These are phyloP conservation scores for Seiridium unicorne DNA, from an alignment of 2,329 filamentous ascomycete species.

Conservation along the genomic window DNA sequence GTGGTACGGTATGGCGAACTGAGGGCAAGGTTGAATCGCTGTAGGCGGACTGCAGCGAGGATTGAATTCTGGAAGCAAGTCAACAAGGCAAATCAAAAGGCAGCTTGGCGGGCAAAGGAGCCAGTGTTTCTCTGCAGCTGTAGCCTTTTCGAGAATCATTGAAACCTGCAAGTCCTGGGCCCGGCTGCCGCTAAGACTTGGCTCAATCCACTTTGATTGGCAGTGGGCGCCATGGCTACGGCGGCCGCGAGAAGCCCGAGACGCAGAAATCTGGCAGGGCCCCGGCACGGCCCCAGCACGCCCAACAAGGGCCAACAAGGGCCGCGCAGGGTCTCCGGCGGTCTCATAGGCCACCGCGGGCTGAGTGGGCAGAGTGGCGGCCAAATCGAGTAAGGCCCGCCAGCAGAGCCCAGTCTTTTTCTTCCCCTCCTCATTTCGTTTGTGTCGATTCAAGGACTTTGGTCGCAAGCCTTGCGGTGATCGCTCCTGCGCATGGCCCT, in stretches of 20 bases:
- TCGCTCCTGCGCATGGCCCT: background rate
- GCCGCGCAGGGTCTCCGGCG: background rate
- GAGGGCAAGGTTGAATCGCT: background rate
- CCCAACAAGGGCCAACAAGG: background rate
- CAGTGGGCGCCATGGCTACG: background rate
- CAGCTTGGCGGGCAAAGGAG: background rate
- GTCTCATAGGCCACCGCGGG: background rate
- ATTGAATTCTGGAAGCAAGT: background rate
- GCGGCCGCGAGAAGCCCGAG: background rate
- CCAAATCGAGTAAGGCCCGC: slow-evolving; percentile 1
- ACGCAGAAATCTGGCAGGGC: slow-evolving; percentile 2
- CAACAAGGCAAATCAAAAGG: background rate
- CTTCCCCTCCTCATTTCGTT: slow-evolving; percentile 6
- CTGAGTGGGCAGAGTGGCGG: background rate
- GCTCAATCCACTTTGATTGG: slow-evolving; percentile 5
- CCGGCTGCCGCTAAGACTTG: background rate
- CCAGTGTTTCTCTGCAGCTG: background rate
- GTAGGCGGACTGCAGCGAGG: background rate
- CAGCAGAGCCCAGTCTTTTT: slow-evolving; percentile 1
- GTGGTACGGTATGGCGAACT: background rate
- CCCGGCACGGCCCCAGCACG: background rate
- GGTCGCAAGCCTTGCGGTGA: background rate
- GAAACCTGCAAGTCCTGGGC: slow-evolving; percentile 4
- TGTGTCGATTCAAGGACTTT: background rate
- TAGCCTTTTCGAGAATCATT: background rate